Evolutionary conservation across 768 basidiomycete species (phyloP), one percentile per base, ranked within the genome.

Genomic region (Serendipita sp.): DNA sequence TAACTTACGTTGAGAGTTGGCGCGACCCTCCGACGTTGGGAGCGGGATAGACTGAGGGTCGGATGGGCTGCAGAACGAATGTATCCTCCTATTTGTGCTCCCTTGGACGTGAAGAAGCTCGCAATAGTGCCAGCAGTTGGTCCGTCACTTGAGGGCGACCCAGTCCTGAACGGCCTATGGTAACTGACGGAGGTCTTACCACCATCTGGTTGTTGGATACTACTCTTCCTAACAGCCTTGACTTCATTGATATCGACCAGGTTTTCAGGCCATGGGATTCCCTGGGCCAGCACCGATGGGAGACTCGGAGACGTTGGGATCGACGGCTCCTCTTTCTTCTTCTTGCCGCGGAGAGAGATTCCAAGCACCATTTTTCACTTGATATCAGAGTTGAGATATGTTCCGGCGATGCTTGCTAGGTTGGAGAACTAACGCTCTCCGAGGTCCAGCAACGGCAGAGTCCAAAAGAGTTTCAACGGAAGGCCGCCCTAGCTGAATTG

Each of bases 181-280:
- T 89, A 90, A 34, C 33, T 37, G 55, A 60, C n/a, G 34, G 55
- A 60, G 29, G 27, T 11, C 55, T 60, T 60, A 8, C 13, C 4
- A n/a, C 34, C 16, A 8, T 50, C 18, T 5, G 6, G 5, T 18
- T 5, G 6, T n/a, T 50, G 48, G 8, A 8, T 18, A 50, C 6
- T n/a, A 31, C 48, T 50, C 48, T 18, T 50, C 8, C 55, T 23
- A 27, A 34, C 55, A 37, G 55, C 43, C 23, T 64, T 36, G 66
- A 44, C 80, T 16, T 62, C 64, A 44, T 66, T 77, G 66, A 86
- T 77, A 70, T 91, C 87, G 45, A 92, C 83, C 40, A 92, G 80
- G 73, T 85, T 80, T 74, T 85, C 86, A 27, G 90, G 90, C 90
- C 90, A 92, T 64, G 85, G 85, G 44, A 89, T 86, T 40, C 84